A percentile compares a stretch with the other conserved stretches of the same genome.
Evolutionary conservation across 2,329 filamentous ascomycete species (phyloP).

Genomic region (Paraphoma sp.): DNA sequence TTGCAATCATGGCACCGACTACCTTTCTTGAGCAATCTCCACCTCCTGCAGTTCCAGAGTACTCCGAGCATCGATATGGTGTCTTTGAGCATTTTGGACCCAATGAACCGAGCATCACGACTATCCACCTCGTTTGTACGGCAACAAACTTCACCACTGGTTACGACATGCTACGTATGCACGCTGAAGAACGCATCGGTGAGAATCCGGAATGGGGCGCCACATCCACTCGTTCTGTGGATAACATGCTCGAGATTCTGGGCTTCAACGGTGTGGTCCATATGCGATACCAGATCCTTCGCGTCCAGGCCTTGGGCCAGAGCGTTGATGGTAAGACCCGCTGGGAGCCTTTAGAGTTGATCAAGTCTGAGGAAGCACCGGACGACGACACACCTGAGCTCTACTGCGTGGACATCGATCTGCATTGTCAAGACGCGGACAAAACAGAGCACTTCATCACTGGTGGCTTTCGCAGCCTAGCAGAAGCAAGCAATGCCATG

Average conservation of each 20-base stretch:
- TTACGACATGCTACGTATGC: slow-evolving; percentile 1
- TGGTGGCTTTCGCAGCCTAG: slow-evolving; percentile 1
- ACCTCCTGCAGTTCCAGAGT: background rate
- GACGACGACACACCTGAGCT: background rate
- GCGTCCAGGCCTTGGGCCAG: background rate
- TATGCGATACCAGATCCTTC: slow-evolving; percentile 8
- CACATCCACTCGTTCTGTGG: background rate
- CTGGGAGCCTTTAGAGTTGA: background rate
- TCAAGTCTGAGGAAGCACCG: background rate
- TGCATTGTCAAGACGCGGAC: background rate
- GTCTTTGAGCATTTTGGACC: background rate
- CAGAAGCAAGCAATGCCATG: slow-evolving; percentile 7
- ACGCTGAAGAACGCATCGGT: slow-evolving; percentile 1
- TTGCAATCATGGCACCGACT: background rate
- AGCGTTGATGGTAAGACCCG: background rate
- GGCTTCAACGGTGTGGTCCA: background rate
- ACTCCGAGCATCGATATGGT: background rate
- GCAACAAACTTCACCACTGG: slow-evolving; percentile 3
- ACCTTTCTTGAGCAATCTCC: background rate
- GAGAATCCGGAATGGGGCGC: slow-evolving; percentile 5
- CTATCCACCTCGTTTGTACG: background rate
- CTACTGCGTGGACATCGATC: slow-evolving; percentile 6
- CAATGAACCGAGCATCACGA: background rate
- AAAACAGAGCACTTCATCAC: slow-evolving; percentile 1
- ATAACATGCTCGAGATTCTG: slow-evolving; percentile 7